Evolutionary conservation across 2,329 filamentous ascomycete genomes (phyloP).

Genomic region (Hypoxylon sp.): DNA sequence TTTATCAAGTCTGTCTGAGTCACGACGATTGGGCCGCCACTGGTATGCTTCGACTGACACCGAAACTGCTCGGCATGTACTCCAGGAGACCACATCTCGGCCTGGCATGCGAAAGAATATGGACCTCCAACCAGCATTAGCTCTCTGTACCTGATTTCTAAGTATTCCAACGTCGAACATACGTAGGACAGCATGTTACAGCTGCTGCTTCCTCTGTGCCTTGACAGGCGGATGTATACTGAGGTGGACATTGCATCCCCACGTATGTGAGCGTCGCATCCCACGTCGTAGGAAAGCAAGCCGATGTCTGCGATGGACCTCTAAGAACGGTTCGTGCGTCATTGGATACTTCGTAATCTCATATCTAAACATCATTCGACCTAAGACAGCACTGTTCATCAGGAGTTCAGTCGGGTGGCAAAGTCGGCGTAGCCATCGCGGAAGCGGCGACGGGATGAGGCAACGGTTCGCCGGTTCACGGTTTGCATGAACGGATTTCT

Average conservation of each 20-base stretch:
- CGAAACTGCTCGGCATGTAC: conserved; percentile 35
- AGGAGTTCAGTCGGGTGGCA: conserved; percentile 32
- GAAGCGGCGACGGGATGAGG: neutral
- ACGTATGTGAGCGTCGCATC: conserved; percentile 34
- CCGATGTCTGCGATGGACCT: conserved; percentile 43
- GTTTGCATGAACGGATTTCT: too few species aligned
- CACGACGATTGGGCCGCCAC: conserved; percentile 9
- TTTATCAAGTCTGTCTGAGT: conserved; percentile 30
- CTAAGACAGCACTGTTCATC: conserved; percentile 37
- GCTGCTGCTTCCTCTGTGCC: conserved; percentile 13
- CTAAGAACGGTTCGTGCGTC: conserved; percentile 44
- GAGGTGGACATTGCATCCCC: conserved; percentile 39
- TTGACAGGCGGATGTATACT: conserved; percentile 43
- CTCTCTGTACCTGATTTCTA: neutral
- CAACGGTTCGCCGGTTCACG: neutral
- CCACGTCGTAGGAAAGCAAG: conserved; percentile 42
- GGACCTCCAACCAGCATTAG: neutral
- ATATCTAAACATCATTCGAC: conserved; percentile 43
- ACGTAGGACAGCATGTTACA: conserved; percentile 46
- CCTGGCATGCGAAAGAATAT: conserved; percentile 32
- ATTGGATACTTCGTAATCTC: conserved; percentile 21
- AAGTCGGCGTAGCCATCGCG: conserved; percentile 35
- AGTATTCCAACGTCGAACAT: conserved; percentile 6
- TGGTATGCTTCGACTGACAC: conserved; percentile 31
- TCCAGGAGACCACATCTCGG: neutral